phyloP scores from a whole-genome alignment of 1,284 basidiomycete species.

The Ceratobasidium theobromae region DNA sequence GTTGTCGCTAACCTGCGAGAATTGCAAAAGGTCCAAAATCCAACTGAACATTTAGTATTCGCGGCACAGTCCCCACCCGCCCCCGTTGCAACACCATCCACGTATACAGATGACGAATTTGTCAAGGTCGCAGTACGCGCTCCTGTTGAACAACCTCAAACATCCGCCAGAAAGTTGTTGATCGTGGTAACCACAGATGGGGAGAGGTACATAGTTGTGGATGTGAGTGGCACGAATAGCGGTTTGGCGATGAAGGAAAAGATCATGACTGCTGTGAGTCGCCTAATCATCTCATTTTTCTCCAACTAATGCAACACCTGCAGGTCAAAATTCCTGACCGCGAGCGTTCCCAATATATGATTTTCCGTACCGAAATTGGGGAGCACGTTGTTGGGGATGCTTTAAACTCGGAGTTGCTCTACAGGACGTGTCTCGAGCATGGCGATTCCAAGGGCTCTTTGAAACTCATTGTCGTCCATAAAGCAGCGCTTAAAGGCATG shows the following conservation, averaged over 20 bases:
- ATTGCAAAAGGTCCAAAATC: constrained; percentile 13
- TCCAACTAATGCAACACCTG: neutral
- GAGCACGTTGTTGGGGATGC: constrained; percentile 24
- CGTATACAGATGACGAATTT: constrained; percentile 22
- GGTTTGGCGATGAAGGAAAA: constrained; percentile 20
- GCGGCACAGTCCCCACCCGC: constrained; percentile 11
- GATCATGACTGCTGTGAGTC: constrained; percentile 26
- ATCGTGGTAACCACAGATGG: constrained; percentile 27
- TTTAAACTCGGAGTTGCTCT: constrained; percentile 19
- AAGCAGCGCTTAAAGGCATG: neutral
- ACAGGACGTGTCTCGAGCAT: constrained; percentile 20
- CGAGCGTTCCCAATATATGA: constrained; percentile 20
- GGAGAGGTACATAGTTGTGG: constrained; percentile 20
- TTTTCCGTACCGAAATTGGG: constrained; percentile 27
- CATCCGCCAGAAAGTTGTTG: constrained; percentile 8
- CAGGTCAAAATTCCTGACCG: constrained; percentile 26
- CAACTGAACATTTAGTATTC: constrained; percentile 15
- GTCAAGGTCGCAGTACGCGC: constrained; percentile 24
- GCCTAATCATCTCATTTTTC: neutral
- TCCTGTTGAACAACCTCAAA: neutral
- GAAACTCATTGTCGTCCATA: constrained; percentile 18
- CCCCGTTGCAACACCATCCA: neutral
- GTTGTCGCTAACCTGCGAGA: constrained; percentile 20
- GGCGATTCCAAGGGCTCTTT: constrained; percentile 14
- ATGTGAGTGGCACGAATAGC: constrained; percentile 4